phyloP scores from a whole-genome alignment of 306 rosid genomes.

The Medicago arabica region DNA sequence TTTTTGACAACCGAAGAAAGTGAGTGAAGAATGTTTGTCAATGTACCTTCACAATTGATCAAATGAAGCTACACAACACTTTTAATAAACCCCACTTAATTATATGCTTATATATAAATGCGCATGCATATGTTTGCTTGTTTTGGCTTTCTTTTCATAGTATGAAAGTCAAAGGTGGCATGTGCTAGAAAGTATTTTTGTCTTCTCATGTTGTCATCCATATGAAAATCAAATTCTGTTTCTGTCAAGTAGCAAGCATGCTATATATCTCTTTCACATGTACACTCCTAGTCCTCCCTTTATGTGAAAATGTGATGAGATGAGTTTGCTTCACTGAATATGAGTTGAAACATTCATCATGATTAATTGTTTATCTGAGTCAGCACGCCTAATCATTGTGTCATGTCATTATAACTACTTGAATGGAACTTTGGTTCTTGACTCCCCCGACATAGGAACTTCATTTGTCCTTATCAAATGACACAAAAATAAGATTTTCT shows the following conservation, averaged over 20 bases:
- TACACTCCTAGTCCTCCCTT: not conserved
- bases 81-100: too few relatives aligned
- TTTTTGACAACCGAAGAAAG: too few relatives aligned
- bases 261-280: not conserved
- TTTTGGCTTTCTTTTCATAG: not conserved
- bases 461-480: not conserved
- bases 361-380: not conserved
- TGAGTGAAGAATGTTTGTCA: too few relatives aligned
- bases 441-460: not conserved
- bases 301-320: not conserved
- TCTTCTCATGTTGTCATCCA: not conserved
- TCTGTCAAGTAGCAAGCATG: not conserved
- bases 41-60: too few relatives aligned
- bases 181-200: not conserved
- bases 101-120: too few relatives aligned
- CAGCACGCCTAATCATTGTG: conserved; percentile 2
- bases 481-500: not conserved
- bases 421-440: not conserved
- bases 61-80: too few relatives aligned
- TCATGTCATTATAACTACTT: not conserved
- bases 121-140: not conserved
- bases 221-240: not conserved
- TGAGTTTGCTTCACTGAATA: not conserved
- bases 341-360: not conserved
- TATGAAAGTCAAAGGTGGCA: not conserved